These are phyloP conservation scores for Penicillium cataractarum DNA, from an alignment of 495 filamentous ascomycete genomes.

Conservation along the genomic window DNA sequence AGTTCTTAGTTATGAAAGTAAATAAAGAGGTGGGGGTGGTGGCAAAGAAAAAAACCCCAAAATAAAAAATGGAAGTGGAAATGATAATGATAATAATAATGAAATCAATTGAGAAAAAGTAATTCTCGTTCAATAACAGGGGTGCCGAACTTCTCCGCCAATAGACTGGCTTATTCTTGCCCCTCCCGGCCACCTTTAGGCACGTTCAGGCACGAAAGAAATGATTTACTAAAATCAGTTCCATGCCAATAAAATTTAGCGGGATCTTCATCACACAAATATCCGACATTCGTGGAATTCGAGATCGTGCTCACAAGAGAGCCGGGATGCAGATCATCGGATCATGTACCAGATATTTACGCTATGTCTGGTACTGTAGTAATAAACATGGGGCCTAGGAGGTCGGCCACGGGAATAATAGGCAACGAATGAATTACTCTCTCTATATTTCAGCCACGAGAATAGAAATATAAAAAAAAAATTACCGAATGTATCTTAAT, in stretches of 20 bases:
- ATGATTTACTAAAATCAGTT: constrained; percentile 7
- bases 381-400: background rate
- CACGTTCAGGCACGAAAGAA: constrained; percentile 1
- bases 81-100: background rate
- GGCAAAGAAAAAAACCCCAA: background rate
- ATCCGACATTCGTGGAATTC: constrained; percentile 19
- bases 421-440: constrained; percentile 16
- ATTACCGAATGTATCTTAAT: constrained; percentile 5
- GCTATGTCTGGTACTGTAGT: background rate
- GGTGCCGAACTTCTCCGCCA: background rate
- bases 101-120: constrained; percentile 1
- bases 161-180: background rate
- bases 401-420: constrained; percentile 14
- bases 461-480: background rate
- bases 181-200: background rate
- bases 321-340: constrained; percentile 40
- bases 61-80: too few relatives aligned
- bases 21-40: background rate
- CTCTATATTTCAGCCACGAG: constrained; percentile 11
- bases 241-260: background rate
- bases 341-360: constrained; percentile 21
- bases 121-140: background rate
- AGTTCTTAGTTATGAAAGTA: background rate
- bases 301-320: constrained; percentile 37
- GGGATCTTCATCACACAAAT: constrained; percentile 21